These are phyloP conservation scores for Trypanosoma caninum DNA, from an alignment of 208 protist species.

Conservation along the genomic window DNA sequence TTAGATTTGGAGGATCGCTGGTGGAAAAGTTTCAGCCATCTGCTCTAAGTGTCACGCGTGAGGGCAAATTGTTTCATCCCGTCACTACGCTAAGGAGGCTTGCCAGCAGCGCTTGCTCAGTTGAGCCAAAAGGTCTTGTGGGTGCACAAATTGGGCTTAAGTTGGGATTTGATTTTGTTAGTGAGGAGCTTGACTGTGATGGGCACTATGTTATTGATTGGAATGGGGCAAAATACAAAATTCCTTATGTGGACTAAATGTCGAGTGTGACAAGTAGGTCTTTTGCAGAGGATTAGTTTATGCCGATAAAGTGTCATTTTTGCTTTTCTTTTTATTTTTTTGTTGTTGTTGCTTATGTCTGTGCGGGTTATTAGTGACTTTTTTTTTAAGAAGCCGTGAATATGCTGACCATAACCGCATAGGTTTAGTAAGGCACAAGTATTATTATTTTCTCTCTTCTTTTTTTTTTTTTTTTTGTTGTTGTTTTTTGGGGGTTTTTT, in stretches of 20 bases:
- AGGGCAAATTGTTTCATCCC: constrained; percentile 32
- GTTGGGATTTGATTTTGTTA: constrained; percentile 35
- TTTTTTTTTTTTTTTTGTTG: no score
- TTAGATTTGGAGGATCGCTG: constrained; percentile 24
- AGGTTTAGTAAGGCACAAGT: no score
- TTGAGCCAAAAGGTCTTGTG: constrained; percentile 19
- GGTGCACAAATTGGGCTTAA: constrained; percentile 28
- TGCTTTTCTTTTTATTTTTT: background rate
- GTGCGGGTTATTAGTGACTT: no score
- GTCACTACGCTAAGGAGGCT: constrained; percentile 19
- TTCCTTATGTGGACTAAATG: constrained; percentile 18
- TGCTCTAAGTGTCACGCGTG: constrained; percentile 17
- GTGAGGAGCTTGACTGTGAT: constrained; percentile 24
- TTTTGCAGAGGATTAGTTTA: background rate
- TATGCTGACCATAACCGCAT: no score
- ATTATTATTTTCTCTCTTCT: background rate
- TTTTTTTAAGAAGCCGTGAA: no score
- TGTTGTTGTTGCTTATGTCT: background rate
- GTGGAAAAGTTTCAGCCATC: constrained; percentile 20
- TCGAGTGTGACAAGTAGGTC: background rate
- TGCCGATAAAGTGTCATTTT: background rate
- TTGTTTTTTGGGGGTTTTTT: background rate
- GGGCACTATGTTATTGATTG: constrained; percentile 34
- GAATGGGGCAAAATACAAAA: constrained; percentile 18
- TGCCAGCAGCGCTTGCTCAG: no score